Evolutionary conservation across 202 grass and related monocot species (phyloP).

Genomic region (Zizania palustris): DNA sequence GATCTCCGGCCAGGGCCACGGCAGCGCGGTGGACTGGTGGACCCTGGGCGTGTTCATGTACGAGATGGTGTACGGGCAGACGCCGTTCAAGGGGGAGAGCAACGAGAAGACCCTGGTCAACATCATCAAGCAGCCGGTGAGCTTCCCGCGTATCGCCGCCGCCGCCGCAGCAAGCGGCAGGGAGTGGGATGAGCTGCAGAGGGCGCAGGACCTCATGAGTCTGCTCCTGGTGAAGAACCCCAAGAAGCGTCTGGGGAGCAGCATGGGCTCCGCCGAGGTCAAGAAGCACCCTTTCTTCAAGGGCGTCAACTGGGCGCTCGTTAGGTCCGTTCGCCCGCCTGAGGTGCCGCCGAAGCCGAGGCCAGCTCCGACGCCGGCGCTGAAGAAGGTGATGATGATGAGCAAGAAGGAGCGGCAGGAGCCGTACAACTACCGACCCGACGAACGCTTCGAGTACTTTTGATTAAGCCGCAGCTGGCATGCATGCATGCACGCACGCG

Average conservation of each 20-base stretch:
- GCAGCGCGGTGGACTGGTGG: slow-evolving; percentile 97
- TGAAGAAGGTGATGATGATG: slow-evolving; percentile 44
- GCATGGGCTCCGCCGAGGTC: slow-evolving; percentile 73
- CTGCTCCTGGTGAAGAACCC: slow-evolving; percentile 79
- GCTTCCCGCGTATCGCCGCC: slow-evolving; percentile 46
- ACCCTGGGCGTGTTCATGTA: slow-evolving; percentile 90
- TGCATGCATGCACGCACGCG: too few species aligned
- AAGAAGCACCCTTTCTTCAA: slow-evolving; percentile 85
- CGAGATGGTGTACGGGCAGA: slow-evolving; percentile 83
- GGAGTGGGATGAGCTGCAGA: slow-evolving; percentile 59
- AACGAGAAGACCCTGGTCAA: slow-evolving; percentile 82
- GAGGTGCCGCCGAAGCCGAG: slow-evolving; percentile 58
- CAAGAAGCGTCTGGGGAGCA: slow-evolving; percentile 65
- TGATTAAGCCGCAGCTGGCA: too few species aligned
- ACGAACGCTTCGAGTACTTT: slow-evolving; percentile 69
- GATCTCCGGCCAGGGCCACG: slow-evolving; percentile 84
- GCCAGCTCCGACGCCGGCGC: not conserved
- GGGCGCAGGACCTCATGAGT: slow-evolving; percentile 68
- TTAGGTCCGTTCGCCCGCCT: slow-evolving; percentile 79
- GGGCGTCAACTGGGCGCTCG: slow-evolving; percentile 85
- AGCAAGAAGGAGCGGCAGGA: slow-evolving; percentile 66
- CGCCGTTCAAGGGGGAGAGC: slow-evolving; percentile 84
- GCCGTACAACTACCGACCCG: slow-evolving; percentile 47
- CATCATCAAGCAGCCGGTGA: slow-evolving; percentile 77
- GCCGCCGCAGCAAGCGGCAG: not conserved